Evolutionary conservation across 1,139 yeast genomes (phyloP).

Genomic region (Zygosaccharomyces pseudobailii): DNA sequence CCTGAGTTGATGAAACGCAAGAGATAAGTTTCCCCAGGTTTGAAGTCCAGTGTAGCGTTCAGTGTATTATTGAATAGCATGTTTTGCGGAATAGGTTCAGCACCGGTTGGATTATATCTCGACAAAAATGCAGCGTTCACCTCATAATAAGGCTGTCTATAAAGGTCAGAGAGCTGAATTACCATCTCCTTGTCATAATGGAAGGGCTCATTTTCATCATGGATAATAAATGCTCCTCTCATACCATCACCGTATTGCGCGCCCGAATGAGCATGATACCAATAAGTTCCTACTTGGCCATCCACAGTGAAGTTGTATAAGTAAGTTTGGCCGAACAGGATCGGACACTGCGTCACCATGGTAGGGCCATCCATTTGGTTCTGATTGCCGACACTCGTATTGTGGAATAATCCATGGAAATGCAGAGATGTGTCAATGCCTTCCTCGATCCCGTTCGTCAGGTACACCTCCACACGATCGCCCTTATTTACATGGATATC

Average conservation of each 20-base stretch:
- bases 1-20: slow-evolving; percentile 63
- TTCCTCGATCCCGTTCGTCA: slow-evolving; percentile 53
- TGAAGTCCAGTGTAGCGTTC: slow-evolving; percentile 52
- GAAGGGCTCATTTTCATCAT: slow-evolving; percentile 50
- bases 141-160: slow-evolving; percentile 47
- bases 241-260: slow-evolving; percentile 76
- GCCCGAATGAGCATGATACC: slow-evolving; percentile 82
- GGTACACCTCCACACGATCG: slow-evolving; percentile 54
- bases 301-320: slow-evolving; percentile 60
- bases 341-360: slow-evolving; percentile 73
- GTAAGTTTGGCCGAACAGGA: slow-evolving; percentile 59
- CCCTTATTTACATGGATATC: slow-evolving; percentile 58
- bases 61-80: slow-evolving; percentile 60
- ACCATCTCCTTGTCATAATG: slow-evolving; percentile 59
- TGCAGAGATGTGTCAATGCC: slow-evolving; percentile 51
- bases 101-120: slow-evolving; percentile 74
- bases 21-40: slow-evolving; percentile 58
- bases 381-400: slow-evolving; percentile 38
- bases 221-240: slow-evolving; percentile 66
- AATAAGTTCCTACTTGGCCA: slow-evolving; percentile 66
- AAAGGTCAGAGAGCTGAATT: slow-evolving; percentile 57
- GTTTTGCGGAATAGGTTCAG: slow-evolving; percentile 73
- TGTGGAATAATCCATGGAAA: slow-evolving; percentile 72
- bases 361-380: slow-evolving; percentile 76
- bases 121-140: slow-evolving; percentile 48